Percentiles rank a stretch among this genome's conserved stretches.
Evolutionary conservation across 768 basidiomycete genomes (phyloP).

Genomic region (Suillus decipiens): DNA sequence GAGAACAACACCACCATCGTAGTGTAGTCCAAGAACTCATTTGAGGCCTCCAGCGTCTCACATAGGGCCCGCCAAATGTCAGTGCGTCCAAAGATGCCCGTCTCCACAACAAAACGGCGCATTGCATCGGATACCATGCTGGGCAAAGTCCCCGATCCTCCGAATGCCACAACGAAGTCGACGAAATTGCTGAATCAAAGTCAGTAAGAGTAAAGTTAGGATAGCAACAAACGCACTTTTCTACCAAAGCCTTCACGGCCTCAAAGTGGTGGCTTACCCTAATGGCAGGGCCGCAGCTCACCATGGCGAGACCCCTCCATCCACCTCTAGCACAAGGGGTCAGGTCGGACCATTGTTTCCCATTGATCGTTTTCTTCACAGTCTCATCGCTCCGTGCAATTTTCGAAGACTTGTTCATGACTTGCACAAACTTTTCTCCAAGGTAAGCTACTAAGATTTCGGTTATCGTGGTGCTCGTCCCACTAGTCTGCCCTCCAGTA

Average conservation of each 20-base stretch:
- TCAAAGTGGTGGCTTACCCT: not conserved
- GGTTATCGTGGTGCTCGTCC: not conserved
- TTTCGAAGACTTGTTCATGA: not conserved
- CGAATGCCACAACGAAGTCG: not conserved
- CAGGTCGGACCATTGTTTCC: not conserved
- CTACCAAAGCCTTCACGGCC: not conserved
- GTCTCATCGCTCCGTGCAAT: not conserved
- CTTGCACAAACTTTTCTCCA: not conserved
- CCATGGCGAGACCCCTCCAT: not conserved
- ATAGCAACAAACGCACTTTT: fast-evolving
- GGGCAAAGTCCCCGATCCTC: not conserved
- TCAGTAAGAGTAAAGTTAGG: not conserved
- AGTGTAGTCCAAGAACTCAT: not conserved
- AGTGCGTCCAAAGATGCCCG: not conserved
- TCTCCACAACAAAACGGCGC: not conserved
- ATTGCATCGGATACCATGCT: not conserved
- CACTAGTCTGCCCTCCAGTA: not conserved
- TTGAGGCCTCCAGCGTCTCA: not conserved
- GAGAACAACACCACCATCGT: not conserved
- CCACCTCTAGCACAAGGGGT: not conserved
- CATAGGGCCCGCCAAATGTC: not conserved
- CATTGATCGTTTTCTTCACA: not conserved
- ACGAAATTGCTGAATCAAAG: not conserved
- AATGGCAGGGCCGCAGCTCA: constrained; percentile 2
- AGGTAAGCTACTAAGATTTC: not conserved